Base-by-base conservation (phyloP, 2,329 filamentous ascomycete genomes). In the Aspergillus japonicus region DNA sequence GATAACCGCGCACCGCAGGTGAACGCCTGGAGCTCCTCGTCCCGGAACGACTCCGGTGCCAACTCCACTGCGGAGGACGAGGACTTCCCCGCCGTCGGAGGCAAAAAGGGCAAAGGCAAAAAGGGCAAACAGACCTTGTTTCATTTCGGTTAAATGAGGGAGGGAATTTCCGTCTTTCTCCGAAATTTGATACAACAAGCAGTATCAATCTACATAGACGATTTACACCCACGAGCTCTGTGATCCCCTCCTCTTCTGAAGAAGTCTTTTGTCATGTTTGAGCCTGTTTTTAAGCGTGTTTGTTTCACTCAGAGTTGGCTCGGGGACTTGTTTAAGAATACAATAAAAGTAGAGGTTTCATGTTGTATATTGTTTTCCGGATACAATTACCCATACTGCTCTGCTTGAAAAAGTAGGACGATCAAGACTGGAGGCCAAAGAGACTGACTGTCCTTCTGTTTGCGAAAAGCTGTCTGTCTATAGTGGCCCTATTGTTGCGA, bases 81-180 rank as follows among this genome's bases (percentile, higher is more conserved):
- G 2, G 66, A 68, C 26, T 59, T 58, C 54, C 59, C 64, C 50
- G 57, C 62, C 51, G 58, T 66, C 50, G 69, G 67, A 14, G 72
- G 72, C 6, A 75, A 74, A 50, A 75, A 75, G 59, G 71, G 71
- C 0, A 77, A 77, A 57, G 73, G 71, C 50, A 75, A 73, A 62
- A 78, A 77, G 69, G 75, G 76, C 21, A 76, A 77, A 64, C 74
- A 75, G 57, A 72, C 76, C 1, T 70, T 77, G 44, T 74, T 72
- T 62, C 75, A 77, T 62, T 77, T 77, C 56, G 75, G 75, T 56
- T 76, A 60, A 67, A 61, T 49, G 49, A 2, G 26, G 26, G 24
- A 8, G 26, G 24, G 4, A 23, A 14, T 14, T 6, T 44, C 42
- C 47, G 33, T 35, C 33, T 16, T 35, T 35, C 14, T 6, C 33